phyloP scores from a whole-genome alignment of 2,329 filamentous ascomycete genomes.

The Westerdykella aurantiaca region DNA sequence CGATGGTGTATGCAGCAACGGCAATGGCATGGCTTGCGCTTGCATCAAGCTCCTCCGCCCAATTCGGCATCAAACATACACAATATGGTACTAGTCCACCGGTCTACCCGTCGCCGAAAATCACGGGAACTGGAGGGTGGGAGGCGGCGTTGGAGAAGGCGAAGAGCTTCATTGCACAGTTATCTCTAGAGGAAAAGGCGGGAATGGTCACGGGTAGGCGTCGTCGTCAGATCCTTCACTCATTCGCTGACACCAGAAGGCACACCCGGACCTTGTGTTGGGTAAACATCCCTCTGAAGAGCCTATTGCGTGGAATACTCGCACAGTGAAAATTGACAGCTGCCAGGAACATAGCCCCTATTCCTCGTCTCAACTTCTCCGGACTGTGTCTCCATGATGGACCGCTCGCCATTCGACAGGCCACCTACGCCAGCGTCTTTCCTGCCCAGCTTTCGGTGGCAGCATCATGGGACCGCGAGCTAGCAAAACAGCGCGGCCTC shows the following conservation, averaged over 20 bases:
- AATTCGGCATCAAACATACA: slow-evolving; percentile 16
- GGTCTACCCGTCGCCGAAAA: slow-evolving; percentile 26
- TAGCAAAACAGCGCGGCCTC: slow-evolving; percentile 29
- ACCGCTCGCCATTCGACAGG: slow-evolving; percentile 30
- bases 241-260: slow-evolving; percentile 5
- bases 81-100: slow-evolving; percentile 25
- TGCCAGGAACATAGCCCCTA: slow-evolving; percentile 29
- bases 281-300: background rate
- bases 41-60: slow-evolving; percentile 10
- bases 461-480: slow-evolving; percentile 37
- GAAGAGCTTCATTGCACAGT: too few relatives aligned
- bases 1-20: background rate
- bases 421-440: slow-evolving; percentile 31
- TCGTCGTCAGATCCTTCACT: background rate
- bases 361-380: slow-evolving; percentile 35
- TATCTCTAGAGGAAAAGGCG: too few relatives aligned
- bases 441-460: slow-evolving; percentile 35
- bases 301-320: background rate
- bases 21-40: slow-evolving; percentile 5
- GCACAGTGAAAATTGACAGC: slow-evolving; percentile 9
- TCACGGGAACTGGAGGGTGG: slow-evolving; percentile 28
- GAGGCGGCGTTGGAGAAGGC: slow-evolving; percentile 4
- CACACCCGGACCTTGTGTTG: slow-evolving; percentile 19
- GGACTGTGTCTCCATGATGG: slow-evolving; percentile 40
- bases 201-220: too few relatives aligned